Evolutionary conservation across 1,139 yeast genomes (phyloP).

Genomic region (Pichia sp.): DNA sequence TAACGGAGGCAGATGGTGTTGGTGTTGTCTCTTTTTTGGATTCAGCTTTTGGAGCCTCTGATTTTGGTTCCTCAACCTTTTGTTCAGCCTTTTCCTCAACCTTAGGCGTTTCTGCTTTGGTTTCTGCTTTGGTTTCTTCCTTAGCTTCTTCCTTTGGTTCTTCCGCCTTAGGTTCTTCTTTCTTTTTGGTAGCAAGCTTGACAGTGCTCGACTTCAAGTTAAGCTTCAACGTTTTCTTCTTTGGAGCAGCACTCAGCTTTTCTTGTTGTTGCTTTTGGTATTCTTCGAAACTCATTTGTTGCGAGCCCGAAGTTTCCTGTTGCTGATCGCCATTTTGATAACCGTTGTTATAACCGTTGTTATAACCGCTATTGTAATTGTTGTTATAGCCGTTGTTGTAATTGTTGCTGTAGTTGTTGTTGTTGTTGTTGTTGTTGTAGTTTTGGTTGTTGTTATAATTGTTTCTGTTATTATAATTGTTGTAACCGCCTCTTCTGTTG

Average conservation of each 20-base stretch:
- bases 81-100: constrained; percentile 5
- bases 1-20: constrained; percentile 11
- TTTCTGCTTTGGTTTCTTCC: constrained; percentile 16
- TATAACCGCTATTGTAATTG: constrained; percentile 18
- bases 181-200: constrained; percentile 59
- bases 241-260: constrained; percentile 44
- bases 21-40: constrained; percentile 11
- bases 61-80: constrained; percentile 22
- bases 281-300: constrained; percentile 83
- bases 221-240: constrained; percentile 56
- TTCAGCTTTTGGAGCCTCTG: constrained; percentile 9
- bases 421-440: constrained; percentile 14
- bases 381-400: constrained; percentile 8
- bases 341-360: constrained; percentile 18
- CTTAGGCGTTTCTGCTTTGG: constrained; percentile 28
- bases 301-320: constrained; percentile 26
- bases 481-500: constrained; percentile 21
- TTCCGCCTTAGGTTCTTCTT: constrained; percentile 30
- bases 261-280: constrained; percentile 68
- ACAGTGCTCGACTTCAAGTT: constrained; percentile 60
- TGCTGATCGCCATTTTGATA: constrained; percentile 21
- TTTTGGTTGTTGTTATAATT: constrained; percentile 13
- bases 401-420: constrained; percentile 16
- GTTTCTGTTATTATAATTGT: constrained; percentile 15
- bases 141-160: constrained; percentile 18